These are phyloP conservation scores for Paracoccidioides lutzii DNA, from an alignment of 2,329 filamentous ascomycete genomes.

Conservation along the genomic window DNA sequence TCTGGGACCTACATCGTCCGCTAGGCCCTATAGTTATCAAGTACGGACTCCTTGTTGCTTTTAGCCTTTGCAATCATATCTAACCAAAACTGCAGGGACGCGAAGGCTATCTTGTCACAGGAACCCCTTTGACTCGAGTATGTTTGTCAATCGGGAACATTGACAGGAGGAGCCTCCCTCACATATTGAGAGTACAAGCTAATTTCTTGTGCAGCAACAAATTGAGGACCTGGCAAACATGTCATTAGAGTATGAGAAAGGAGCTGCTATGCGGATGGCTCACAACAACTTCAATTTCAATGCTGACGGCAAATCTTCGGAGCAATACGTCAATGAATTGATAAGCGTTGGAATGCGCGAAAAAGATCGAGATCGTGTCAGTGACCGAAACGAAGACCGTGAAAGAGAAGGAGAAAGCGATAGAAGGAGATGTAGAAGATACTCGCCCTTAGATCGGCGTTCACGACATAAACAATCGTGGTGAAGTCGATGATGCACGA, in stretches of 20 bases:
- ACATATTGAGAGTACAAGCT: slow-evolving; percentile 3
- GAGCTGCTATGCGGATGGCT: slow-evolving; percentile 34
- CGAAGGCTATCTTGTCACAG: slow-evolving; percentile 37
- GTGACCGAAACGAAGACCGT: slow-evolving; percentile 2
- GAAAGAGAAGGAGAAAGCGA: slow-evolving; percentile 5
- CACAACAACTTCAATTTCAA: slow-evolving; percentile 9
- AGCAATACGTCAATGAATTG: slow-evolving; percentile 33
- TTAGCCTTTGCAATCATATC: slow-evolving; percentile 12
- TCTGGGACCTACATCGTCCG: slow-evolving; percentile 35
- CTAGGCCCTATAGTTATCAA: slow-evolving; percentile 36
- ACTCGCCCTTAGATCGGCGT: slow-evolving; percentile 6
- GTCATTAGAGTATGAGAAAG: slow-evolving; percentile 36
- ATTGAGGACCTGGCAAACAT: slow-evolving; percentile 37
- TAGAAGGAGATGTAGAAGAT: neutral
- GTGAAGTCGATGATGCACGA: slow-evolving; percentile 5
- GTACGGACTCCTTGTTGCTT: slow-evolving; percentile 17
- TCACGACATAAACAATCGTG: slow-evolving; percentile 9
- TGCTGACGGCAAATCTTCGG: slow-evolving; percentile 14
- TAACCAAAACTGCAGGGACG: slow-evolving; percentile 26
- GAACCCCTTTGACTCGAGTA: slow-evolving; percentile 35
- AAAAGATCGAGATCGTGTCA: slow-evolving; percentile 8
- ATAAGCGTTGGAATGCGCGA: slow-evolving; percentile 25
- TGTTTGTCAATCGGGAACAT: slow-evolving; percentile 7
- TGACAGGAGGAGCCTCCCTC: neutral
- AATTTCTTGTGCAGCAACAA: slow-evolving; percentile 28